These are phyloP conservation scores for Colletotrichum camelliae DNA, from an alignment of 2,329 filamentous ascomycete species.

Conservation along the genomic window DNA sequence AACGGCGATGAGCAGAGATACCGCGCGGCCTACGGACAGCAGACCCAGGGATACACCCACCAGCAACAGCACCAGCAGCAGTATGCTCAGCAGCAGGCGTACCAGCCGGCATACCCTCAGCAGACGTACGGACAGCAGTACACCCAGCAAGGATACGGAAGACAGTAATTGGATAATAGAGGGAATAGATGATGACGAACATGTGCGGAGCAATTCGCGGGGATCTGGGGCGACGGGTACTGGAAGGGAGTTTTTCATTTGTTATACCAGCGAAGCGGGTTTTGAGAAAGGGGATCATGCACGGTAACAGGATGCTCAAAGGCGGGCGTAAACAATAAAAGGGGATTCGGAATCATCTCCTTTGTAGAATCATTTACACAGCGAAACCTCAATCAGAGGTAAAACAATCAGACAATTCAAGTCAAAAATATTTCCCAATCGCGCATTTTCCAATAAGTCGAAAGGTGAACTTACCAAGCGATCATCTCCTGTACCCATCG, in stretches of 20 bases:
- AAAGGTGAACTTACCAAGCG: background rate
- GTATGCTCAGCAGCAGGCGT: background rate
- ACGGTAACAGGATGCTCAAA: background rate
- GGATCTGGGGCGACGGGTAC: background rate
- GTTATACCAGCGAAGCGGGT: background rate
- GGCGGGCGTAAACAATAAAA: background rate
- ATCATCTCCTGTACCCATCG: background rate
- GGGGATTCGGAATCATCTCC: background rate
- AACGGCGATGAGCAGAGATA: background rate
- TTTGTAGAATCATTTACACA: background rate
- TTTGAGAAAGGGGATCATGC: background rate
- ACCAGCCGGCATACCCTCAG: background rate
- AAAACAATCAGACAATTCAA: background rate
- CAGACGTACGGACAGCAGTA: background rate
- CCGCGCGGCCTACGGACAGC: background rate
- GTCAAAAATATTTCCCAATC: background rate
- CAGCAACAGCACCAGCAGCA: background rate
- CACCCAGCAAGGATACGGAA: background rate
- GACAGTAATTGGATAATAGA: background rate
- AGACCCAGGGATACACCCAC: background rate
- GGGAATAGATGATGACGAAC: background rate
- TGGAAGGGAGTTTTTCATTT: background rate
- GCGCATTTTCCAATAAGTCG: background rate
- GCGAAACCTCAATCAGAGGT: background rate
- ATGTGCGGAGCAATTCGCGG: background rate